Percentiles rank a stretch among this genome's conserved stretches.
These are phyloP conservation scores for Saitozyma podzolica DNA, from an alignment of 768 basidiomycete species.

Conservation along the genomic window DNA sequence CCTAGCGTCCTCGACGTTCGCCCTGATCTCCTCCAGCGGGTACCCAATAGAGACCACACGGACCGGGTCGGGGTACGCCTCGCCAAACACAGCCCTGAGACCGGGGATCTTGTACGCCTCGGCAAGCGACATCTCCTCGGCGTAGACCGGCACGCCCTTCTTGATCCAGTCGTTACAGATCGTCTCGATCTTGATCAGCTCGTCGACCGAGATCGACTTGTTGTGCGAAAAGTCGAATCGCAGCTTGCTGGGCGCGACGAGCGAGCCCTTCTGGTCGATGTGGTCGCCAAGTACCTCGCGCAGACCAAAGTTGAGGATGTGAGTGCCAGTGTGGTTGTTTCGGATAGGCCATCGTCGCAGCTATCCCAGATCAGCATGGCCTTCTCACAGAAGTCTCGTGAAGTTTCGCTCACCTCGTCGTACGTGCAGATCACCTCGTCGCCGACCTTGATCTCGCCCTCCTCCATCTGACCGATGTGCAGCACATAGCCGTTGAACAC, in stretches of 20 bases:
- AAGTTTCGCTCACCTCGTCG: slow-evolving; percentile 69
- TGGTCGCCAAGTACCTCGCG: slow-evolving; percentile 95
- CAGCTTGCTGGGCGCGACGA: slow-evolving; percentile 91
- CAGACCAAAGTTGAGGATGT: slow-evolving; percentile 91
- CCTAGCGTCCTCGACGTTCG: slow-evolving; percentile 81
- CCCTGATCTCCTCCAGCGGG: slow-evolving; percentile 78
- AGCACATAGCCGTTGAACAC: slow-evolving; percentile 93
- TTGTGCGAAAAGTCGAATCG: slow-evolving; percentile 99
- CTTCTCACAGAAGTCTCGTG: neutral
- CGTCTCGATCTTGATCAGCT: slow-evolving; percentile 77
- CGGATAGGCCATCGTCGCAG: slow-evolving; percentile 91
- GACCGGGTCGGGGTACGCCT: slow-evolving; percentile 96
- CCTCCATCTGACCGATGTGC: slow-evolving; percentile 86
- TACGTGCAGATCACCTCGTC: slow-evolving; percentile 85
- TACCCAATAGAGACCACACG: slow-evolving; percentile 89
- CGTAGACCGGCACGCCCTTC: slow-evolving; percentile 81
- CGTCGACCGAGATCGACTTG: slow-evolving; percentile 71
- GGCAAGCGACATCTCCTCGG: slow-evolving; percentile 77
- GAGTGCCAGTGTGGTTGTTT: slow-evolving; percentile 97
- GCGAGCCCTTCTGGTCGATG: slow-evolving; percentile 95
- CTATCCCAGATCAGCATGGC: slow-evolving; percentile 53
- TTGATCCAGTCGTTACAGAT: slow-evolving; percentile 88
- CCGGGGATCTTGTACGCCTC: slow-evolving; percentile 87
- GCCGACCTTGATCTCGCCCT: slow-evolving; percentile 75
- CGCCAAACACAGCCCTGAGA: slow-evolving; percentile 92